A percentile compares a stretch with the other conserved stretches of the same genome.
Conservation (phyloP, 139 green algal genomes). For the Eudorina sp. region DNA sequence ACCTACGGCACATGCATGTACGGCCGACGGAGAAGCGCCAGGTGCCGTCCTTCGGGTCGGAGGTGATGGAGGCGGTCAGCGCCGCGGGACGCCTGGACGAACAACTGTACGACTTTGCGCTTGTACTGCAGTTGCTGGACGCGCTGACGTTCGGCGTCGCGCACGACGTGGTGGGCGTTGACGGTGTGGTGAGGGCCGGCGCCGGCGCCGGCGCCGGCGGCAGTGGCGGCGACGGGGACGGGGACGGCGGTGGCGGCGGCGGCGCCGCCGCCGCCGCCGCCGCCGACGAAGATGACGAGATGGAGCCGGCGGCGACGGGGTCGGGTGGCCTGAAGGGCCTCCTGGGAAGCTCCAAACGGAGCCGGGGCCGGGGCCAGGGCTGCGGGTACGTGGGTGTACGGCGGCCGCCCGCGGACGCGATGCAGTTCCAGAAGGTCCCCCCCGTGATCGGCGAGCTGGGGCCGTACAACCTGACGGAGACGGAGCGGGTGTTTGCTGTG, state of each 20-base stretch:
- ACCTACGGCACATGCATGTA: slow-evolving; percentile 40
- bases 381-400: slow-evolving; percentile 29
- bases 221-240: not conserved
- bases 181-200: not conserved
- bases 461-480: not conserved
- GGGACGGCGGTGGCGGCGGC: not conserved
- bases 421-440: not conserved
- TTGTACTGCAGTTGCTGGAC: slow-evolving; percentile 42
- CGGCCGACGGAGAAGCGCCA: not conserved
- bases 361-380: not conserved
- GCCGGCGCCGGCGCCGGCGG: not conserved
- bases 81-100: not conserved
- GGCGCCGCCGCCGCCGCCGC: not conserved
- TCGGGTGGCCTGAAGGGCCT: no score
- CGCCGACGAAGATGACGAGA: not conserved
- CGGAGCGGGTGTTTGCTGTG: not conserved
- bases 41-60: not conserved
- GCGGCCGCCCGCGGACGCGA: not conserved
- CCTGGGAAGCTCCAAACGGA: no score
- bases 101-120: slow-evolving; percentile 41
- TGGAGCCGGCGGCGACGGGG: no score
- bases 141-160: slow-evolving; percentile 31
- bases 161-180: not conserved
- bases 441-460: not conserved
- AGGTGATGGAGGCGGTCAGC: slow-evolving; percentile 3